Conservation (phyloP, 352 stramenopile genomes). For the Phytophthora constricta region DNA sequence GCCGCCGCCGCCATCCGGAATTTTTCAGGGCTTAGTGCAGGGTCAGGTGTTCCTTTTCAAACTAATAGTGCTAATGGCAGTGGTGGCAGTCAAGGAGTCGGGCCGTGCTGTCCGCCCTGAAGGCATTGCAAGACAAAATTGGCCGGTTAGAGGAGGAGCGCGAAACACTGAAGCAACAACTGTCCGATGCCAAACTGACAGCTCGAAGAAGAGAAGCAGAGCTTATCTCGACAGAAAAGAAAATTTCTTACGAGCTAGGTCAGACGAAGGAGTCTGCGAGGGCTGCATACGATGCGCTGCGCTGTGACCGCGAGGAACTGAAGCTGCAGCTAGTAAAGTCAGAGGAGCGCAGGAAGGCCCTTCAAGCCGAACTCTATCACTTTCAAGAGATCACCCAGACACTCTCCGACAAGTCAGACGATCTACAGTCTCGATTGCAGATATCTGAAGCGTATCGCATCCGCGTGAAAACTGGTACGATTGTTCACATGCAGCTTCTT, state of each 20-base stretch:
- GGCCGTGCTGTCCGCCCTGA: constrained; percentile 73
- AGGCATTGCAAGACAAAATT: constrained; percentile 85
- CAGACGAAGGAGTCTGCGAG: constrained; percentile 73
- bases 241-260: constrained; percentile 68
- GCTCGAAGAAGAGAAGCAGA: constrained; percentile 63
- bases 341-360: constrained; percentile 52
- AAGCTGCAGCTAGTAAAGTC: constrained; percentile 59
- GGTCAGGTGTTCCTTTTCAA: constrained; percentile 17
- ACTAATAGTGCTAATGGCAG: constrained; percentile 5
- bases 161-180: constrained; percentile 58
- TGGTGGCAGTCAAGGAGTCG: constrained; percentile 54
- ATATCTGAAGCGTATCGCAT: constrained; percentile 49
- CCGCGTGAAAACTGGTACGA: constrained; percentile 41
- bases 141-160: constrained; percentile 70
- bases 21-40: constrained; percentile 1
- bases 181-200: constrained; percentile 64
- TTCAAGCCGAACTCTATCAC: constrained; percentile 58
- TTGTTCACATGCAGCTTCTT: background rate
- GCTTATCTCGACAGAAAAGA: constrained; percentile 61
- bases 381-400: constrained; percentile 57
- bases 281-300: constrained; percentile 68
- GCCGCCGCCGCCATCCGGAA: constrained; percentile 12
- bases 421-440: constrained; percentile 58
- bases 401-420: constrained; percentile 58
- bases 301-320: constrained; percentile 65